Evolutionary conservation across 768 basidiomycete genomes (phyloP), one percentile per base, ranked within the genome.

Genomic region (Lyophyllum decastes): DNA sequence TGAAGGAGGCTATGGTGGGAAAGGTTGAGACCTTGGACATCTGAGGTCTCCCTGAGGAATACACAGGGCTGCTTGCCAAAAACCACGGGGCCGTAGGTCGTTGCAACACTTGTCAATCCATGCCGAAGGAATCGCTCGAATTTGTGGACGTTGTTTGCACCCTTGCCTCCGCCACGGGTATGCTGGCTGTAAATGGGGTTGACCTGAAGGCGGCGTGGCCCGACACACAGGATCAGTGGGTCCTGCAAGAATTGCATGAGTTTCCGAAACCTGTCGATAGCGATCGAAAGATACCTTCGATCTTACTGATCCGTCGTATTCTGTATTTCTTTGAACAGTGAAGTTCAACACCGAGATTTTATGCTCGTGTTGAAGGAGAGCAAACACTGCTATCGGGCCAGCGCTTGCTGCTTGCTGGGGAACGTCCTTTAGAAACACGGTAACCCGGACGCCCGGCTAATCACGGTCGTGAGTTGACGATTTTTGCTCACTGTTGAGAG

Each of bases 131-230:
- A 99, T 30, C 92, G 85, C 73, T 97, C 94, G 54, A 90, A 95
- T 68, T 98, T 99, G 80, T 98, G 95, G 2, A 97, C 94, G 65
- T 98, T 98, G 79, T 99, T 99, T 43, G 86, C 80, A 11, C 95
- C 94, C 70, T 89, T 92, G 16, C 91, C 92, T 17, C 94, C 94
- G 12, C 94, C 95, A 7, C 87, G 84, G 2, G 90, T 88, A 64
- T 95, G 94, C 66, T 97, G 94, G 62, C 94, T 95, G 76, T 91
- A 99, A 30, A 95, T 73, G 0, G 97, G 97, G 61, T 89, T 92
- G 41, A 95, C 87, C 19, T 78, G 80, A 62, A 97, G 78, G 43
- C 95, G 85, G 44, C 95, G 86, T 11, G 94, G 91, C 1, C 96
- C 97, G 24, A 94, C 85, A 66, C 92, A 94, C 5, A 99, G 76